Evolutionary conservation across 2,329 filamentous ascomycete species (phyloP).

Genomic region (Penicillium sp.): DNA sequence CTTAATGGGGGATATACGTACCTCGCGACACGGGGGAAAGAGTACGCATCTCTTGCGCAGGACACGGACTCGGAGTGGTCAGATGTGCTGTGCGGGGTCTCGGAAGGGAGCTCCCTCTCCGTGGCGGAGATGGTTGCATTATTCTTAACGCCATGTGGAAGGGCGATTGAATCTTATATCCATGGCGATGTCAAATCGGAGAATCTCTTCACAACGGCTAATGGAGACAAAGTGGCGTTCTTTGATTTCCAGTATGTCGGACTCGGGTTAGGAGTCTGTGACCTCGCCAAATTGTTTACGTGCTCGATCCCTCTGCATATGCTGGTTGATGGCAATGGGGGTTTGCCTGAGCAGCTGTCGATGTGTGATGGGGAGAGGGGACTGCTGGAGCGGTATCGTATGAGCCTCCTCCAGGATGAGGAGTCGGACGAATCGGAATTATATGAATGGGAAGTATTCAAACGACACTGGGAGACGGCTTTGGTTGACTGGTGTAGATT

Average conservation of each 20-base stretch:
- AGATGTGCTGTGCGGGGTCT: constrained; percentile 45
- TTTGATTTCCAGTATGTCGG: constrained; percentile 71
- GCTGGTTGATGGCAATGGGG: constrained; percentile 40
- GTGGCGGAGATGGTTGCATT: constrained; percentile 55
- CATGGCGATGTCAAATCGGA: constrained; percentile 70
- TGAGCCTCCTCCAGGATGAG: constrained; percentile 10
- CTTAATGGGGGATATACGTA: constrained; percentile 69
- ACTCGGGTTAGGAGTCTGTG: constrained; percentile 62
- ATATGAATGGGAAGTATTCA: constrained; percentile 57
- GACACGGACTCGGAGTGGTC: constrained; percentile 58
- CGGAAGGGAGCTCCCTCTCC: constrained; percentile 27
- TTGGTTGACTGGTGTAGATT: constrained; percentile 66
- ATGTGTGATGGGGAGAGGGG: constrained; percentile 53
- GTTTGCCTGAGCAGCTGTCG: constrained; percentile 39
- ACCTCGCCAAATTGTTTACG: constrained; percentile 66
- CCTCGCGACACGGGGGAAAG: constrained; percentile 59
- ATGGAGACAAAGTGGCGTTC: constrained; percentile 56
- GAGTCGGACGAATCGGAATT: constrained; percentile 16
- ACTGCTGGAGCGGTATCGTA: constrained; percentile 53
- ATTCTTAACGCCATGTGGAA: constrained; percentile 49
- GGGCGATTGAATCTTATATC: constrained; percentile 55
- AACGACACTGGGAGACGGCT: constrained; percentile 64
- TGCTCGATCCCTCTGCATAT: constrained; percentile 60
- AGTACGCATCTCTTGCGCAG: constrained; percentile 51
- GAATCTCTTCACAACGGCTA: constrained; percentile 59